Evolutionary conservation across 78 protist genomes (phyloP).

Genomic region (Guillardia theta): DNA sequence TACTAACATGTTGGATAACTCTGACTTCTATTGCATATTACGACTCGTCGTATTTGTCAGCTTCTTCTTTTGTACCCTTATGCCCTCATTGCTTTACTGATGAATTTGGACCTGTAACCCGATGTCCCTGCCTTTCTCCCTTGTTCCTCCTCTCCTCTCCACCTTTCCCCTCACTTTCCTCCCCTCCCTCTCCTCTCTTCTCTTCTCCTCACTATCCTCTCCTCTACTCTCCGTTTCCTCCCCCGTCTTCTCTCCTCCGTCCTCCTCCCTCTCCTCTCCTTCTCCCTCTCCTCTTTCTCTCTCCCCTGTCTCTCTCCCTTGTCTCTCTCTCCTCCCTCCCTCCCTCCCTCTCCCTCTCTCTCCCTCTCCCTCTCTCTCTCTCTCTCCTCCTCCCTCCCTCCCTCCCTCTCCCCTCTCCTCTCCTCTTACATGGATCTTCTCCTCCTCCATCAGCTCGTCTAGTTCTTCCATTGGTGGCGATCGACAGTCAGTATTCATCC

Average conservation of each 20-base stretch:
- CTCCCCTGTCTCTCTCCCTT: not conserved
- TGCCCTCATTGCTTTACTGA: too few relatives aligned
- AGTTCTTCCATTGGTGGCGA: not conserved
- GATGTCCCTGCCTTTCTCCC: not conserved
- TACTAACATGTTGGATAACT: too few relatives aligned
- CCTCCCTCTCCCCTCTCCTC: not conserved
- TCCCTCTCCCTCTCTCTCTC: not conserved
- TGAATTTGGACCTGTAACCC: too few relatives aligned
- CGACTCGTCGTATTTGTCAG: too few relatives aligned
- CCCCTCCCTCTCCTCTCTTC: not conserved
- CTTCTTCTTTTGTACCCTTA: too few relatives aligned
- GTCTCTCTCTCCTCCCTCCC: not conserved
- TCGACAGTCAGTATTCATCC: too few relatives aligned
- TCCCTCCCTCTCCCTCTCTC: not conserved
- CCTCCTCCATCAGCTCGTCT: not conserved
- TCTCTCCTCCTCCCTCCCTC: not conserved
- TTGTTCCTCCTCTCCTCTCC: not conserved
- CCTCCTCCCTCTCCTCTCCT: not conserved
- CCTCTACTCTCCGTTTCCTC: not conserved
- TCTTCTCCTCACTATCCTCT: not conserved
- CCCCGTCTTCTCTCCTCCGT: not conserved
- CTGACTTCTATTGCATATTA: too few relatives aligned
- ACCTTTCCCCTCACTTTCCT: not conserved
- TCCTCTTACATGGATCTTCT: not conserved
- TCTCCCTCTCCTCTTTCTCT: not conserved